phyloP scores from a whole-genome alignment of 768 basidiomycete genomes.

The Tricholoma matsutake region DNA sequence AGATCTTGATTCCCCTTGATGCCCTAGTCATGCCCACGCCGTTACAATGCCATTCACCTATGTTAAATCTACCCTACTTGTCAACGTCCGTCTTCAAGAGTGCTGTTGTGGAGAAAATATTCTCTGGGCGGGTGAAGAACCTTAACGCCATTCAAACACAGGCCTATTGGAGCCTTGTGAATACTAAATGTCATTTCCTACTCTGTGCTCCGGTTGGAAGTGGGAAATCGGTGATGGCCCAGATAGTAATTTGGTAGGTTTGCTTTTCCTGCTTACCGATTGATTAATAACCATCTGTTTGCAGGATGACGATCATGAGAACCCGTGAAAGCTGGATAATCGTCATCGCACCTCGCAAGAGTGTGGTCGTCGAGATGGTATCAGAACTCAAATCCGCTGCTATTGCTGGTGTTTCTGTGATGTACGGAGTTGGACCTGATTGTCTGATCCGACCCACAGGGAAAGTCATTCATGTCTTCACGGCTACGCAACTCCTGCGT shows the following conservation, averaged over 20 bases:
- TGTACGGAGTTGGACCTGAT: slow-evolving; percentile 31
- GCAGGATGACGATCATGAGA: slow-evolving; percentile 54
- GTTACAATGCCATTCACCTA: slow-evolving; percentile 54
- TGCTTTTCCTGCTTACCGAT: background rate
- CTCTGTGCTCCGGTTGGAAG: slow-evolving; percentile 76
- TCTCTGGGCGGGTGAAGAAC: slow-evolving; percentile 44
- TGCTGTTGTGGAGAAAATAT: slow-evolving; percentile 40
- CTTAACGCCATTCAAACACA: slow-evolving; percentile 92
- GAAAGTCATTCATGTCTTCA: slow-evolving; percentile 53
- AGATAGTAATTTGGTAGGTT: slow-evolving; percentile 70
- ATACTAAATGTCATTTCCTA: slow-evolving; percentile 64
- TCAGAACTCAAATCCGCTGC: slow-evolving; percentile 48
- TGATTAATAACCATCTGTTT: slow-evolving; percentile 9
- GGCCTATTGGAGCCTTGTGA: slow-evolving; percentile 75
- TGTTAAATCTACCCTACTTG: slow-evolving; percentile 76
- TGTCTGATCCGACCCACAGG: slow-evolving; percentile 35
- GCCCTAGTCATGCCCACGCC: slow-evolving; percentile 71
- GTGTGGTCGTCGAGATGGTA: slow-evolving; percentile 51
- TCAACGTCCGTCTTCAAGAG: slow-evolving; percentile 50
- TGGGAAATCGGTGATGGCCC: slow-evolving; percentile 77
- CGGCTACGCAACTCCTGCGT: slow-evolving; percentile 49
- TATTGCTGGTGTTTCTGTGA: slow-evolving; percentile 37
- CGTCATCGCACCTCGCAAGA: slow-evolving; percentile 58
- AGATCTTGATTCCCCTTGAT: slow-evolving; percentile 59
- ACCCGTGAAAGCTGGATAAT: slow-evolving; percentile 52